Percentiles rank a stretch among this genome's conserved stretches.
Evolutionary conservation across 345 rosid species (phyloP).

Genomic region (Chamaenerion angustifolium): DNA sequence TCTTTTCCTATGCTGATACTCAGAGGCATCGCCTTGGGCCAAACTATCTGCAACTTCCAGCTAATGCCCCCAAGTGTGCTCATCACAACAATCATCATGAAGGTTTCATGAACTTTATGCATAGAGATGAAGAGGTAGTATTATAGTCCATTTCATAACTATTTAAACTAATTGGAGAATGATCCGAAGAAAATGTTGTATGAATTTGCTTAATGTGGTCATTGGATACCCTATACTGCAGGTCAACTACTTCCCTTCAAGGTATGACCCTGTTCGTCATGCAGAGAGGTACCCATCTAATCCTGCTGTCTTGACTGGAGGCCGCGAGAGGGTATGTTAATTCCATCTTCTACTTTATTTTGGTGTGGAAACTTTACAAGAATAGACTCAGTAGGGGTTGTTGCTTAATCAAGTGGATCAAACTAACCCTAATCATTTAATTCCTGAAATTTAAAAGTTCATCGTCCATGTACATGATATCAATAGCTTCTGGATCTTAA

Average conservation of each 20-base stretch:
- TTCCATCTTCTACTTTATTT: not conserved
- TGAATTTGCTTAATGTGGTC: no score
- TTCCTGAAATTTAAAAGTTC: no score
- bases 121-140: slow-evolving; percentile 85
- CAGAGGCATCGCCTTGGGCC: slow-evolving; percentile 99
- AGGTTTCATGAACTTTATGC: slow-evolving; percentile 92
- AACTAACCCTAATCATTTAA: no score
- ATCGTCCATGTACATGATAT: no score
- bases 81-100: slow-evolving; percentile 97
- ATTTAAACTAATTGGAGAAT: no score
- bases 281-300: slow-evolving; percentile 52
- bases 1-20: slow-evolving; percentile 86
- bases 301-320: slow-evolving; percentile 42
- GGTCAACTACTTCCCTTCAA: slow-evolving; percentile 87
- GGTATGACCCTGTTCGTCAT: slow-evolving; percentile 60
- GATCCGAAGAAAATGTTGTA: no score
- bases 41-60: slow-evolving; percentile 86
- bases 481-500: not conserved
- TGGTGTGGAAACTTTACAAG: no score
- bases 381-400: no score
- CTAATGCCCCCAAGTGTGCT: slow-evolving; percentile 80
- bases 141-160: not conserved
- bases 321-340: slow-evolving; percentile 57
- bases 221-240: slow-evolving; percentile 10
- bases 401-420: no score